phyloP scores from a whole-genome alignment of 345 rosid genomes.

The Passiflora organensis region DNA sequence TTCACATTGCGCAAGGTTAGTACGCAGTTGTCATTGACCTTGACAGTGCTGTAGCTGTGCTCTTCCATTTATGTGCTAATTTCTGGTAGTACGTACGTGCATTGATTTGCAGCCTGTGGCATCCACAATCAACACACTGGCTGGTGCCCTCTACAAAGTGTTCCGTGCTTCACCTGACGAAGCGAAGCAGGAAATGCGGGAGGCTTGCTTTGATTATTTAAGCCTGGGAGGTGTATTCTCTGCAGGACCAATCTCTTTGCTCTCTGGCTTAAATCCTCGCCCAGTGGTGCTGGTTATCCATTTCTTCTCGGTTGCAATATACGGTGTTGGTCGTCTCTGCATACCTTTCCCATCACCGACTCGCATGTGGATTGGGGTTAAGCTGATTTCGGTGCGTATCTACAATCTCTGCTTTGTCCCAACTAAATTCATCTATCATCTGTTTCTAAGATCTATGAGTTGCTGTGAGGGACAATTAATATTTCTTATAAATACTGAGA shows the following conservation, averaged over 20 bases:
- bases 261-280: slow-evolving; percentile 28
- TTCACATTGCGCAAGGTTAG: slow-evolving; percentile 31
- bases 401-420: neutral
- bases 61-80: too few relatives aligned
- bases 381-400: slow-evolving; percentile 17
- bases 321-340: slow-evolving; percentile 24
- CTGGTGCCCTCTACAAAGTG: slow-evolving; percentile 28
- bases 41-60: too few relatives aligned
- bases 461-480: too few relatives aligned
- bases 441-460: too few relatives aligned
- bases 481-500: too few relatives aligned
- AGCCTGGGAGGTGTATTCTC: slow-evolving; percentile 26
- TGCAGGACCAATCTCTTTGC: slow-evolving; percentile 25
- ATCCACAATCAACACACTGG: slow-evolving; percentile 29
- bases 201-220: slow-evolving; percentile 31
- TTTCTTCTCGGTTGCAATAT: slow-evolving; percentile 28
- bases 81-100: too few relatives aligned
- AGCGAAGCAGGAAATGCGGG: slow-evolving; percentile 29
- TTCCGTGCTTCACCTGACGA: slow-evolving; percentile 28
- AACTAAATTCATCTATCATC: neutral
- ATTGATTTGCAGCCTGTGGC: slow-evolving; percentile 30
- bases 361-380: slow-evolving; percentile 26
- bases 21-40: neutral
- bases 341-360: slow-evolving; percentile 26
- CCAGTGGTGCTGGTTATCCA: slow-evolving; percentile 28